Percentiles rank a stretch among this genome's conserved stretches.
Evolutionary conservation across 495 filamentous ascomycete genomes (phyloP).

Genomic region (Sordaria brevicollis): DNA sequence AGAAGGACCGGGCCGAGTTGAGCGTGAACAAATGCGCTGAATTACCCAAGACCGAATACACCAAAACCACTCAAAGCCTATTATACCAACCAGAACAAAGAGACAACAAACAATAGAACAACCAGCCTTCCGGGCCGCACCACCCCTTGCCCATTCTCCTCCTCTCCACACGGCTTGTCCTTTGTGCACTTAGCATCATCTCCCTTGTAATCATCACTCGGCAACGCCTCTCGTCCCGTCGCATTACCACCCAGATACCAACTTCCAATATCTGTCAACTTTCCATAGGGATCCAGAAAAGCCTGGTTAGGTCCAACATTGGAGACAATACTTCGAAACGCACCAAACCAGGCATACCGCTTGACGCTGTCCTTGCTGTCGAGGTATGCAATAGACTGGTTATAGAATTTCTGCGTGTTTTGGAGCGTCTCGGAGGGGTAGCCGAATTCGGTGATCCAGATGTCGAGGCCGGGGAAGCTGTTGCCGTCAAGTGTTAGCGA

Average conservation of each 20-base stretch:
- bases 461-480: conserved; percentile 34
- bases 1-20: not conserved
- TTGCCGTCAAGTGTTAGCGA: not conserved
- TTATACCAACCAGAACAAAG: not conserved
- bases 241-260: conserved; percentile 49
- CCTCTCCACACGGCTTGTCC: not conserved
- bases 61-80: no score
- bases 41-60: not conserved
- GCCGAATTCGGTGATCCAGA: conserved; percentile 55
- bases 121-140: not conserved
- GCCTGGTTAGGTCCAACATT: conserved; percentile 50
- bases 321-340: conserved; percentile 44
- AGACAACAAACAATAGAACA: not conserved
- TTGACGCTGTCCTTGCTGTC: conserved; percentile 38
- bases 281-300: conserved; percentile 41
- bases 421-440: conserved; percentile 28
- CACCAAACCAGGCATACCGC: conserved; percentile 55
- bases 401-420: conserved; percentile 46
- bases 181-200: not conserved
- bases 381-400: conserved; percentile 39
- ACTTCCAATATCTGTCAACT: conserved; percentile 48
- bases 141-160: not conserved
- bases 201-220: not conserved
- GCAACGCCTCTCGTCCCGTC: conserved; percentile 22
- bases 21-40: not conserved